A percentile compares a stretch with the other conserved stretches of the same genome.
Evolutionary conservation across 2,329 filamentous ascomycete genomes (phyloP).

Genomic region (Ceratocystis lukuohia): DNA sequence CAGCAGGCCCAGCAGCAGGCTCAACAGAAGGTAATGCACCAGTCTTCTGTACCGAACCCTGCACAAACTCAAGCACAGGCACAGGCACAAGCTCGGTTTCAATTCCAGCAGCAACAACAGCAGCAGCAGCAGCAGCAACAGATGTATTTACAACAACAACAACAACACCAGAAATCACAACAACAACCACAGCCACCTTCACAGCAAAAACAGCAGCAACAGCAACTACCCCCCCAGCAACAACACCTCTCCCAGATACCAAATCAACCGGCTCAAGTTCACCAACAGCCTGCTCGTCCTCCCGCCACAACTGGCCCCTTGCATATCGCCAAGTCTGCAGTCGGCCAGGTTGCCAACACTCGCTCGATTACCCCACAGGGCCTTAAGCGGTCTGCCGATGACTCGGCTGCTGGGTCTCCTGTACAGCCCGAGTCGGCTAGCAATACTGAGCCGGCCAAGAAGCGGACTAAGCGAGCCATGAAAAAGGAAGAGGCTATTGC

Average conservation of each 20-base stretch:
- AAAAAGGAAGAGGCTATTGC: conserved; percentile 30
- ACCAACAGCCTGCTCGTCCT: conserved; percentile 6
- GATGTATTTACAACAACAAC: conserved; percentile 21
- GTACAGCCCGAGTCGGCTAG: conserved; percentile 19
- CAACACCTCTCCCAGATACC: neutral
- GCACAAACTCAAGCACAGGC: neutral
- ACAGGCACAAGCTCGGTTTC: conserved; percentile 21
- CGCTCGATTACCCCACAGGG: conserved; percentile 23
- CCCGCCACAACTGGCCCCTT: neutral
- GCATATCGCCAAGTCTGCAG: neutral
- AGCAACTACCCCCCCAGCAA: neutral
- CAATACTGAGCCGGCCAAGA: conserved; percentile 25
- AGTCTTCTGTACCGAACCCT: neutral
- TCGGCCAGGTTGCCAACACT: conserved; percentile 13
- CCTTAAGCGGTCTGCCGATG: conserved; percentile 20
- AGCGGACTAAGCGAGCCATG: conserved; percentile 29
- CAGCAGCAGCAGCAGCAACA: conserved; percentile 25
- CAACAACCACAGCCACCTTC: neutral
- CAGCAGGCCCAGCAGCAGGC: neutral
- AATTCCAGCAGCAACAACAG: conserved; percentile 23
- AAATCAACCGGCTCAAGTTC: conserved; percentile 16
- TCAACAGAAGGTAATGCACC: neutral
- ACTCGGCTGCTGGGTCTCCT: conserved; percentile 21
- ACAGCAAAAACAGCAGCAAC: neutral
- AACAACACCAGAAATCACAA: conserved; percentile 14